These are phyloP conservation scores for Tylopilus sp. DNA, from an alignment of 1,284 basidiomycete genomes.

Conservation along the genomic window DNA sequence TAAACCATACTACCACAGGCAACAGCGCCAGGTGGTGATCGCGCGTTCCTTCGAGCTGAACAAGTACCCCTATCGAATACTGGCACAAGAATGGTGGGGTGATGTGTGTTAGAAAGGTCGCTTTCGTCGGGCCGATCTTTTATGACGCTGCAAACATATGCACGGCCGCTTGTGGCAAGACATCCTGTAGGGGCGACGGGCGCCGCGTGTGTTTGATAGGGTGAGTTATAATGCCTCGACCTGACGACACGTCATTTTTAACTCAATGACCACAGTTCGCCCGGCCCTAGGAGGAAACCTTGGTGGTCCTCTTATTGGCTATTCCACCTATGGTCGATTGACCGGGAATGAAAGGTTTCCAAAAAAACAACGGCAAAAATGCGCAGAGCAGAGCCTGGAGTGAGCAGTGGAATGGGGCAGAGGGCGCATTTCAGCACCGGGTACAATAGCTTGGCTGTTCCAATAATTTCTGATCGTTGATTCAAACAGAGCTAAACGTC, in stretches of 20 bases:
- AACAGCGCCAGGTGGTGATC: no score
- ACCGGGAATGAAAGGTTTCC: conserved; percentile 11
- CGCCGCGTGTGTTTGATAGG: background rate
- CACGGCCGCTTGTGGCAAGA: background rate
- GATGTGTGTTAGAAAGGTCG: conserved; percentile 26
- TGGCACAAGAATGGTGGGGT: conserved; percentile 30
- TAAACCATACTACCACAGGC: no score
- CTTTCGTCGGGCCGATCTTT: conserved; percentile 10
- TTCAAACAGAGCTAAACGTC: no score
- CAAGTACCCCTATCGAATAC: no score
- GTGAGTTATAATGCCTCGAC: conserved; percentile 10
- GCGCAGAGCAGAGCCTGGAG: no score
- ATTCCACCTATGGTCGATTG: background rate
- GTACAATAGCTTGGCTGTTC: no score
- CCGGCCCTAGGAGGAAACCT: conserved; percentile 3
- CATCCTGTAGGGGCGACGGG: conserved; percentile 12
- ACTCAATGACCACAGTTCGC: conserved; percentile 17
- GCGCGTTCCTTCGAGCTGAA: no score
- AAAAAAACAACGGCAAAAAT: no score
- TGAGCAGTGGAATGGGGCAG: no score
- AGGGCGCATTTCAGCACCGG: no score
- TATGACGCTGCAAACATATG: conserved; percentile 17
- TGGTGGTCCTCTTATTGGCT: background rate
- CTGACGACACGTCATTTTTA: conserved; percentile 8
- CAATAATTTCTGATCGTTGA: no score